These are phyloP conservation scores for Wickerhamomyces canadensis DNA, from an alignment of 805 yeast genomes.

Conservation along the genomic window DNA sequence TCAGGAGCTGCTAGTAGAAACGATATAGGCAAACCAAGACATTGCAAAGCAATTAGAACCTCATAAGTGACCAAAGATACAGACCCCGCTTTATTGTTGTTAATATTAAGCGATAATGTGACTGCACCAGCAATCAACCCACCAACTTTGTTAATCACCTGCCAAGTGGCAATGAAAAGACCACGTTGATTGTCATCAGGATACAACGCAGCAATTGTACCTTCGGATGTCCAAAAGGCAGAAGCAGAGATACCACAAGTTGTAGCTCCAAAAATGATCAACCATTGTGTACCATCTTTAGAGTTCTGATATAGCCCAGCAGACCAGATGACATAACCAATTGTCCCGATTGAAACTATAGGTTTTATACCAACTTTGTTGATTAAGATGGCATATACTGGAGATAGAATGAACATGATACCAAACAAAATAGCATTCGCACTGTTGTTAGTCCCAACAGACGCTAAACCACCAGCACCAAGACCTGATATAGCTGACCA, in stretches of 20 bases:
- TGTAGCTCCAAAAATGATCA: conserved; percentile 22
- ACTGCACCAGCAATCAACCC: conserved; percentile 25
- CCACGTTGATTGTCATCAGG: conserved; percentile 22
- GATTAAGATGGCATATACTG: conserved; percentile 18
- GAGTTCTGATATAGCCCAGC: conserved; percentile 25
- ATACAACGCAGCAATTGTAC: conserved; percentile 22
- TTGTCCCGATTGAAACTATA: conserved; percentile 16
- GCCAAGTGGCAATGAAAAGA: conserved; percentile 25
- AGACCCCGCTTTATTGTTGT: conserved; percentile 12
- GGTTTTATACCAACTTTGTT: conserved; percentile 20
- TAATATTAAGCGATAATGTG: conserved; percentile 12
- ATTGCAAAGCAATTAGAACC: conserved; percentile 22
- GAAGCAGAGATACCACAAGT: conserved; percentile 22
- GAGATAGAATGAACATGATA: conserved; percentile 20
- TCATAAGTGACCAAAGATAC: conserved; percentile 22
- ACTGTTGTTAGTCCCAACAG: conserved; percentile 13
- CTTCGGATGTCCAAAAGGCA: conserved; percentile 26
- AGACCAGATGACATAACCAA: conserved; percentile 23
- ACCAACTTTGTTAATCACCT: conserved; percentile 21
- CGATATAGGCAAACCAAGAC: conserved; percentile 21
- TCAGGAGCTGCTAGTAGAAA: conserved; percentile 21
- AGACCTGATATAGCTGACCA: conserved; percentile 16
- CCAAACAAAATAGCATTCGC: conserved; percentile 17
- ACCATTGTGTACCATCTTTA: conserved; percentile 21
- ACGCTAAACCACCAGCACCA: conserved; percentile 24